Evolutionary conservation across 441 rosid genomes (phyloP), one percentile per base, ranked within the genome.

Genomic region (Arabidopsis hybrid): DNA sequence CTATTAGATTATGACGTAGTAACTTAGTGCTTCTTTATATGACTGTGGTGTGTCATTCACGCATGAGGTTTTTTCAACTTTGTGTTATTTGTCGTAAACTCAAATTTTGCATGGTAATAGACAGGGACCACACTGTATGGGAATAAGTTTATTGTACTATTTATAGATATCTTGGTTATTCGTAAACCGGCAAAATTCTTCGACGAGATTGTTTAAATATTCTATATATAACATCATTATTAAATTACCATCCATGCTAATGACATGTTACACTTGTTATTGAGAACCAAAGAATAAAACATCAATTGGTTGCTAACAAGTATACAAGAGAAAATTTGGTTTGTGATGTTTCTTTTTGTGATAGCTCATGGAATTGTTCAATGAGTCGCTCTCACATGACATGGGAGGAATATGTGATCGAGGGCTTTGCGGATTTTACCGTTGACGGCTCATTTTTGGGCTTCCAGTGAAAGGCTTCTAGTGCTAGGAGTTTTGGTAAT

Each of bases 101-200:
- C 29, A 16, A 14, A 10, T 7, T 8, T 45, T 71, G 75, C 75
- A 61, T 61, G 75, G 62, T 6, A 61, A 61, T 62, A 31, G 75
- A 71, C 40, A 49, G 7, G 61, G 68, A 51, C 68, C 61, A 71
- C 6, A 36, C 31, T 47, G 31, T 61, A 51, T 34, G 38, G 53
- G 10, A 12, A 29, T 40, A 50, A 71, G 61, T 8, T 39, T 50
- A 16, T 12, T 50, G 12, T 35, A 46, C 65, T 59, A 34, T 69
- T 2, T 38, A 6, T 39, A 39, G 34, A 16, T 50, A 26, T 26
- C 29, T 26, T 26, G 29, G 29, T 26, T 26, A 26, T 26, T 26
- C 29, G 0, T 3, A 26, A 26, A 26, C 29, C 29, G 29, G 29
- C 4, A 26, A 26, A 26, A 26, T 26, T 26, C 29, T 10, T 39